Evolutionary conservation across 2,329 filamentous ascomycete species (phyloP).

Genomic region (Penicillium sp.): DNA sequence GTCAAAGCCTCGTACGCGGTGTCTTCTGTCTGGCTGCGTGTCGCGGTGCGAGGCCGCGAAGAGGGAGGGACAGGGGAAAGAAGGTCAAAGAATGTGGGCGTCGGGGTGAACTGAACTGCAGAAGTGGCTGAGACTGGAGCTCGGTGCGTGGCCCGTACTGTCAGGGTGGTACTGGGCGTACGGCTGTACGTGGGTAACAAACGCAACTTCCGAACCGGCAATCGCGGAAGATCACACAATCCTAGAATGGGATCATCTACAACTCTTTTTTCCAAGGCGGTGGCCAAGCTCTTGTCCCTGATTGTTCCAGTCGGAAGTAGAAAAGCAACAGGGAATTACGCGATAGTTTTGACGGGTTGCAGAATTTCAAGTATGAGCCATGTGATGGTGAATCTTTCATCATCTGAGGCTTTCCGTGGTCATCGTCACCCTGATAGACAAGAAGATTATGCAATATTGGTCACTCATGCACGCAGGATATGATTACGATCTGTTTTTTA

Average conservation of each 20-base stretch:
- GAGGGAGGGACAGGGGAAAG: constrained; percentile 3
- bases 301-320: neutral
- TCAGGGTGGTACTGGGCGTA: neutral
- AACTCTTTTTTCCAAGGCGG: neutral
- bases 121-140: constrained; percentile 29
- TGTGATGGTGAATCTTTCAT: constrained; percentile 22
- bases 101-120: constrained; percentile 18
- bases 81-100: neutral
- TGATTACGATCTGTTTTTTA: constrained; percentile 14
- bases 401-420: constrained; percentile 20
- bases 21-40: neutral
- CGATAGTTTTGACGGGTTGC: constrained; percentile 13
- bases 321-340: constrained; percentile 7
- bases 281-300: constrained; percentile 13
- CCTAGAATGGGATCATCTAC: constrained; percentile 11
- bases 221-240: constrained; percentile 32
- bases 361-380: constrained; percentile 15
- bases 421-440: constrained; percentile 2
- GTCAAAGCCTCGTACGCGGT: neutral
- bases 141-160: constrained; percentile 28
- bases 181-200: constrained; percentile 13
- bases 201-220: constrained; percentile 25
- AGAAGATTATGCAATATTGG: constrained; percentile 15
- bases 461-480: constrained; percentile 21
- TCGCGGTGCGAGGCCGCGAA: constrained; percentile 25